A percentile compares a stretch with the other conserved stretches of the same genome.
These are phyloP conservation scores for Leccinum barrowsii DNA, from an alignment of 768 basidiomycete genomes.

Conservation along the genomic window DNA sequence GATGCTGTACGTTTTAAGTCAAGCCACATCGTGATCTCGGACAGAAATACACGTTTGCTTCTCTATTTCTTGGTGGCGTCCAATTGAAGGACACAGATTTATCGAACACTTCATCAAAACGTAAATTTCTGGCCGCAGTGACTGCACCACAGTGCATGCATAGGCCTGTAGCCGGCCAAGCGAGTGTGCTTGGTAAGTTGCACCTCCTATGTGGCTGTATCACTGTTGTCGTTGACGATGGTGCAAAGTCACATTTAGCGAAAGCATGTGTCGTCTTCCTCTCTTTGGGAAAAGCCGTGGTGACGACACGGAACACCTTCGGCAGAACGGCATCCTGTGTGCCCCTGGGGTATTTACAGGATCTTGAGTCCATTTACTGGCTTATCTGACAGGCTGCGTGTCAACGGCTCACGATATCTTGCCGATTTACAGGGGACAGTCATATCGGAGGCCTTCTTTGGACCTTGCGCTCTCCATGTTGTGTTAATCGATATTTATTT, in stretches of 20 bases:
- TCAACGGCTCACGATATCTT: neutral
- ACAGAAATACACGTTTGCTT: neutral
- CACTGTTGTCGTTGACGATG: neutral
- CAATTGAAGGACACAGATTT: neutral
- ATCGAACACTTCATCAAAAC: conserved; percentile 6
- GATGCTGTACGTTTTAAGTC: conserved; percentile 2
- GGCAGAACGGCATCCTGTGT: conserved; percentile 8
- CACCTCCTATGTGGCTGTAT: conserved; percentile 8
- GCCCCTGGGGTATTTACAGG: neutral
- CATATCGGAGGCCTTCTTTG: conserved; percentile 5
- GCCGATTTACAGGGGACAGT: neutral
- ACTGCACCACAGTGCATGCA: conserved; percentile 2
- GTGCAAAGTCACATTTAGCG: neutral
- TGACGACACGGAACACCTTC: conserved; percentile 2
- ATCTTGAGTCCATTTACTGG: neutral
- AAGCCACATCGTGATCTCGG: neutral
- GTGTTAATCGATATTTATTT: conserved; percentile 3
- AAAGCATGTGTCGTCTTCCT: neutral
- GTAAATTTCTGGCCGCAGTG: conserved; percentile 5
- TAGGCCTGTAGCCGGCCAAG: neutral
- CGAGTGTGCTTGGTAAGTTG: neutral
- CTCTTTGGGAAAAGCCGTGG: neutral
- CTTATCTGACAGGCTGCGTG: neutral
- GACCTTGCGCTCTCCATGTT: neutral
- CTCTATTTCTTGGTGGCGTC: neutral